A percentile compares a stretch with the other conserved stretches of the same genome.
Conservation (phyloP, 2,329 filamentous ascomycete genomes). For the Camillea tinctor region DNA sequence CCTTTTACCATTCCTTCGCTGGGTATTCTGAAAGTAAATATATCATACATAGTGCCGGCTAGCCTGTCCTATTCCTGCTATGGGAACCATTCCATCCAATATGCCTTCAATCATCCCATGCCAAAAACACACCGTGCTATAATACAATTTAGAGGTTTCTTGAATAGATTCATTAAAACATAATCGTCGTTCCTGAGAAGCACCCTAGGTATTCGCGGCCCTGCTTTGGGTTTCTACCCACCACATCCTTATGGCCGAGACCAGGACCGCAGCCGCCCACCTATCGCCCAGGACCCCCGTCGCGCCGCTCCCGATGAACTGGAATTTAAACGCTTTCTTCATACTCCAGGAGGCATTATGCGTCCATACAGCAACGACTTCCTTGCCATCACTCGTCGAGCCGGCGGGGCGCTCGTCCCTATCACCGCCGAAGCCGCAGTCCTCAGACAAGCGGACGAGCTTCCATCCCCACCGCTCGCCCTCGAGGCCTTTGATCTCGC, state of each 20-base stretch:
- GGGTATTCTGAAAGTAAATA: no score
- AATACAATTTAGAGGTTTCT: neutral
- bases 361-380: constrained; percentile 24
- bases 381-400: constrained; percentile 22
- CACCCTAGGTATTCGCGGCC: neutral
- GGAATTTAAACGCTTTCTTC: constrained; percentile 23
- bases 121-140: neutral
- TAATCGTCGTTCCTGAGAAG: neutral
- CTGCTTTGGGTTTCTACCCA: constrained; percentile 7
- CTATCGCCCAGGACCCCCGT: constrained; percentile 22
- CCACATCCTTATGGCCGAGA: constrained; percentile 23
- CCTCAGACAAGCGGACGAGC: constrained; percentile 20
- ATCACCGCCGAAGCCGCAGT: constrained; percentile 8
- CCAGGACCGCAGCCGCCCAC: constrained; percentile 20
- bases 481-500: constrained; percentile 18
- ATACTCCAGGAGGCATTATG: constrained; percentile 13
- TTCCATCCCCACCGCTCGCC: constrained; percentile 21
- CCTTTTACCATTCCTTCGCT: no score
- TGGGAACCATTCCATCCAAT: no score
- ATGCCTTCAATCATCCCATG: no score
- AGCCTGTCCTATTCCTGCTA: no score
- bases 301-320: constrained; percentile 21
- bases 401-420: neutral
- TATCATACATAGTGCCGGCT: no score
- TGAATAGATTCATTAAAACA: neutral